phyloP scores from a whole-genome alignment of 2,329 filamentous ascomycete genomes.

The Phaeophleospora eucalypticola region DNA sequence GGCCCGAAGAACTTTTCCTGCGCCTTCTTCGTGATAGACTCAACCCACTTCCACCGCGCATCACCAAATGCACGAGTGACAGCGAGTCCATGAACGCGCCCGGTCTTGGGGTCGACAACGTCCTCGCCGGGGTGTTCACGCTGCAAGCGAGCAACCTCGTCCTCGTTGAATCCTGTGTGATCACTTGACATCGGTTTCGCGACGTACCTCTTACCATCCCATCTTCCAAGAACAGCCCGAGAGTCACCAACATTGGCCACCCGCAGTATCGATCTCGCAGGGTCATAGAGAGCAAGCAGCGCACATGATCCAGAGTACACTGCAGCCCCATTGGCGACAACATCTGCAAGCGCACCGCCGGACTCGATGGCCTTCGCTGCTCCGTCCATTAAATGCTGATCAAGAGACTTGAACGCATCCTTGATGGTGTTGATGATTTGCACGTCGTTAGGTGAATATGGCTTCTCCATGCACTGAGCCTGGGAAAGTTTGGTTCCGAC shows the following conservation, averaged over 20 bases:
- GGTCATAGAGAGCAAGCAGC: slow-evolving; percentile 60
- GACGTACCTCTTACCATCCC: slow-evolving; percentile 47
- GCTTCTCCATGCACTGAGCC: slow-evolving; percentile 18
- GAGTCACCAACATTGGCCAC: slow-evolving; percentile 67
- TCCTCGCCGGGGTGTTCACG: slow-evolving; percentile 62
- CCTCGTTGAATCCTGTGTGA: slow-evolving; percentile 61
- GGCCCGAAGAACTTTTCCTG: slow-evolving; percentile 50
- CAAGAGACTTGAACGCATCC: slow-evolving; percentile 38
- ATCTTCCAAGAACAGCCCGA: slow-evolving; percentile 58
- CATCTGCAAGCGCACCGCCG: slow-evolving; percentile 14
- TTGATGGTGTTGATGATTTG: slow-evolving; percentile 36
- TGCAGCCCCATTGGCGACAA: slow-evolving; percentile 30
- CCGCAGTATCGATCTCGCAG: slow-evolving; percentile 49
- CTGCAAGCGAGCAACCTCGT: slow-evolving; percentile 54
- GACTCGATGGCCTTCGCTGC: slow-evolving; percentile 5
- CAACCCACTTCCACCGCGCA: slow-evolving; percentile 62
- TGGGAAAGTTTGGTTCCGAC: slow-evolving; percentile 22
- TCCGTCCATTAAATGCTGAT: slow-evolving; percentile 34
- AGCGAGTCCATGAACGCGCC: slow-evolving; percentile 58
- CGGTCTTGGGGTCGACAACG: slow-evolving; percentile 51
- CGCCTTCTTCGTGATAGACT: slow-evolving; percentile 45
- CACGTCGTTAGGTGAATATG: slow-evolving; percentile 25
- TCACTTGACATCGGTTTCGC: slow-evolving; percentile 57
- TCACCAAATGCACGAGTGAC: slow-evolving; percentile 67
- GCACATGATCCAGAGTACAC: slow-evolving; percentile 59